phyloP scores from a whole-genome alignment of 139 green algal genomes.

The Gonium pectorale region DNA sequence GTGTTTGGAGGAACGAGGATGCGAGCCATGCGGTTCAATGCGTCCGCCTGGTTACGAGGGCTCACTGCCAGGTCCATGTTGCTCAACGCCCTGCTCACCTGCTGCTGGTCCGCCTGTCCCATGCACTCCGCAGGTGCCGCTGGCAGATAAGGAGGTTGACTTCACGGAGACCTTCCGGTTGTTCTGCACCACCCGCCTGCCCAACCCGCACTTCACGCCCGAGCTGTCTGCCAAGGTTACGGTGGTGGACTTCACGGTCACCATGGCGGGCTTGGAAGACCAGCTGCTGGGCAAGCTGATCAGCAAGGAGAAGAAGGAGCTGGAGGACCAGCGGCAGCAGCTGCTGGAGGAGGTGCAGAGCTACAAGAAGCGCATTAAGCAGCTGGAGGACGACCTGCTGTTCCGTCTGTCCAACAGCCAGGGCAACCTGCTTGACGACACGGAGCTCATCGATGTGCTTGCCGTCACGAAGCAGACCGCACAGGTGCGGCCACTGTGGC shows the following conservation, averaged over 20 bases:
- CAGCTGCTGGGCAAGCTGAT: conserved; percentile 96
- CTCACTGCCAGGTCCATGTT: too few relatives aligned
- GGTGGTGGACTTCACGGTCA: conserved; percentile 97
- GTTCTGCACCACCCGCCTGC: conserved; percentile 92
- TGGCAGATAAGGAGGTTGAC: conserved; percentile 95
- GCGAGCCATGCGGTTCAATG: too few relatives aligned
- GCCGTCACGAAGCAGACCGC: conserved; percentile 94
- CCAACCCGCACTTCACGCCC: conserved; percentile 93
- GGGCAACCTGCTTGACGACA: conserved; percentile 96
- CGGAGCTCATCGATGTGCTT: conserved; percentile 95
- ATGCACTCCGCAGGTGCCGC: conserved; percentile 53
- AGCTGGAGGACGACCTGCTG: conserved; percentile 96
- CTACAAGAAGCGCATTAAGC: conserved; percentile 95
- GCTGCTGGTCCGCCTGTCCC: too few relatives aligned
- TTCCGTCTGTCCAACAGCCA: conserved; percentile 83
- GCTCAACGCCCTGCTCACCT: too few relatives aligned
- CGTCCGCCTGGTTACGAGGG: too few relatives aligned
- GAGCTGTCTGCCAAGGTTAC: conserved; percentile 93
- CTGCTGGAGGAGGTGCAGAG: conserved; percentile 92
- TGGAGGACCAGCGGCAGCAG: conserved; percentile 92
- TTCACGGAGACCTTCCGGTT: conserved; percentile 89
- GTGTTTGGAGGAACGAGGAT: too few relatives aligned
- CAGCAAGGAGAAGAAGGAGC: conserved; percentile 94
- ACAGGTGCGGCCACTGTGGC: too few relatives aligned
- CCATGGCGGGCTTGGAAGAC: conserved; percentile 92